Conservation (phyloP, 345 rosid species). For the Euphorbia pulcherrima region DNA sequence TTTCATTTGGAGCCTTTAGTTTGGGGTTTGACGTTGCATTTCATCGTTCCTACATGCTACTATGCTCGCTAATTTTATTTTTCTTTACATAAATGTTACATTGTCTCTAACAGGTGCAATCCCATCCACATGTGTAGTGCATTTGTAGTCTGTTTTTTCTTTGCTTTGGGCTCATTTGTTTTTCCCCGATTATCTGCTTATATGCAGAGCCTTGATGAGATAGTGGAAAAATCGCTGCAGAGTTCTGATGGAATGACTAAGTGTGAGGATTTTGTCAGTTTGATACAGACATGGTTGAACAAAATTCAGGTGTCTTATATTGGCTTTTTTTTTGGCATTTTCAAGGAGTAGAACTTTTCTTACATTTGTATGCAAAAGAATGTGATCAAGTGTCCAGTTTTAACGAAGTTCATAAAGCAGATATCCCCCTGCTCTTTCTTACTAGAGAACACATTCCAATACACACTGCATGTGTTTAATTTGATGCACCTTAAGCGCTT, state of each 20-base stretch:
- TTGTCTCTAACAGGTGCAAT: too few species aligned
- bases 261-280: constrained; percentile 79
- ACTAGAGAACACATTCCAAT: not conserved
- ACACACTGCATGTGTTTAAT: not conserved
- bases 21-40: too few species aligned
- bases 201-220: constrained; percentile 84
- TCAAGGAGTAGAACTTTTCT: too few species aligned
- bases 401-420: not conserved
- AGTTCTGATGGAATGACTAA: constrained; percentile 60
- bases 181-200: constrained; percentile 20
- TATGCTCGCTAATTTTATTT: not conserved
- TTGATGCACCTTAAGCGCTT: not conserved
- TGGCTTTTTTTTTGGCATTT: too few species aligned
- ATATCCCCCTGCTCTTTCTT: not conserved
- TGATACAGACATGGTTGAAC: constrained; percentile 68
- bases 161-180: constrained; percentile 9
- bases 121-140: too few species aligned
- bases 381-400: too few species aligned
- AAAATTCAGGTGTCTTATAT: constrained; percentile 62
- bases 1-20: not conserved
- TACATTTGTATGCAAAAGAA: too few species aligned
- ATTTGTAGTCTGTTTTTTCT: not conserved
- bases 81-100: constrained; percentile 6
- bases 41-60: too few species aligned
- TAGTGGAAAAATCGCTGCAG: constrained; percentile 51